Conservation (phyloP, 306 rosid genomes). For the Adenanthera pavonina region DNA sequence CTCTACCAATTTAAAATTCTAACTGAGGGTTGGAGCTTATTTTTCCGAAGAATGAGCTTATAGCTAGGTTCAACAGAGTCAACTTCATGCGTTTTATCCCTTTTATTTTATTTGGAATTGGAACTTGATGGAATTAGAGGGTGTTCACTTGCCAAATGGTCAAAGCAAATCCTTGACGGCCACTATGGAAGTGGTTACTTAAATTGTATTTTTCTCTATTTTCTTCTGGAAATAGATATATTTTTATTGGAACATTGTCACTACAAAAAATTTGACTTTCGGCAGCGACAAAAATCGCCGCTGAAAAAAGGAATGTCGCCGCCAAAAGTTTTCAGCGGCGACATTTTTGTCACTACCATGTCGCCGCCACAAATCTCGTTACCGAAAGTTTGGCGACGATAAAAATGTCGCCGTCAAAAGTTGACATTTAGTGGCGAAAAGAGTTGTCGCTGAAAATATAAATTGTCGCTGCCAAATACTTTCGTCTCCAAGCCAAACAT, state of each 20-base stretch:
- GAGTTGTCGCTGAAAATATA: too few species aligned
- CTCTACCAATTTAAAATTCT: slow-evolving; percentile 1
- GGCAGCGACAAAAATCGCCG: too few species aligned
- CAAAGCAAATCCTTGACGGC: slow-evolving; percentile 8
- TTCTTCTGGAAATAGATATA: neutral
- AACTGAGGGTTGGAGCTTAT: neutral
- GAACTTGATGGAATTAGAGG: slow-evolving; percentile 23
- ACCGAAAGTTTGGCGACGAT: too few species aligned
- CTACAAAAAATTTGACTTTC: too few species aligned
- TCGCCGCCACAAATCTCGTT: too few species aligned
- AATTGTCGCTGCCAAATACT: too few species aligned
- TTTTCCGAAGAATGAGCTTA: neutral
- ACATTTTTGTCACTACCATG: too few species aligned
- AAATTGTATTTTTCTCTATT: slow-evolving; percentile 27
- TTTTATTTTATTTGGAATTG: neutral
- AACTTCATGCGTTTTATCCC: slow-evolving; percentile 19
- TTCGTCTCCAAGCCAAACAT: too few species aligned
- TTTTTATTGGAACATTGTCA: neutral
- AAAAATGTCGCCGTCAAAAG: too few species aligned
- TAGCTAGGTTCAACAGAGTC: neutral
- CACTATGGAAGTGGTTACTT: slow-evolving; percentile 11
- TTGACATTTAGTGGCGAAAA: too few species aligned
- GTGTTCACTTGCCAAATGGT: slow-evolving; percentile 1
- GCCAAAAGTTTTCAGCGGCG: too few species aligned
- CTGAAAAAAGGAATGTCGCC: too few species aligned